Base-by-base conservation (phyloP, 2,329 filamentous ascomycete genomes). In the Basipetospora chlamydospora region DNA sequence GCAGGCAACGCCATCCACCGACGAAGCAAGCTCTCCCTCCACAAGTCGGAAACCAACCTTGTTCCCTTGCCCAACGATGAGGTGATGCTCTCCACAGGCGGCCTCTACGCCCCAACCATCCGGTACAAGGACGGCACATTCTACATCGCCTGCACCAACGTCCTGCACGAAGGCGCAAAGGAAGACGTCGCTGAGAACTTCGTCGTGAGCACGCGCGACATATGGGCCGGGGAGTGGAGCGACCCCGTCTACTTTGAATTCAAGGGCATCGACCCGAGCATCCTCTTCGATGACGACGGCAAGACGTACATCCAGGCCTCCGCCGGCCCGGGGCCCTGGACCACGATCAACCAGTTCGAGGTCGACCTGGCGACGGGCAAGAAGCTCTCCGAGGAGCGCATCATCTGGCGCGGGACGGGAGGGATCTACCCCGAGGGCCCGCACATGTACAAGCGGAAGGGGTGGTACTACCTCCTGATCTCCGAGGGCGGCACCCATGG, bases 391-490 rank as follows among this genome's bases (percentile, higher is more conserved):
- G 47, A 49, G 7, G 25, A 38, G 9, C 36, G 28, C 12, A 33
- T 38, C 7, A 42, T 47, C 10, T 48, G 45, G 42, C 33, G 26
- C 7, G 45, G 45, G 26, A 25, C 38, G 8, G 38, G 43, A n/a
- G 42, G 44, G 2, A 37, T 29, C 33, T 50, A 51, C 21, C 46
- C 50, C 18, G 52, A 56, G 35, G 52, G 52, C 1, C 44, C 50
- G 6, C 63, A 67, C 41, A 56, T 67, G 38, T 56, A 62, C 44
- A 64, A 63, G 43, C 58, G 57, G 53, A 60, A 48, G 5, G 52
- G 47, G 6, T 58, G 53, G 23, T 66, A 62, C 39, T 66, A 65
- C 39, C 52, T 66, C n/a, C 56, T 66, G 29, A 62, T 62, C 28
- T 59, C 61, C 1, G 62, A 66, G 35, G 63, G 63, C 0, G 61